Evolutionary conservation across 768 basidiomycete genomes (phyloP).

Genomic region (Chlorophyllum brunneum): DNA sequence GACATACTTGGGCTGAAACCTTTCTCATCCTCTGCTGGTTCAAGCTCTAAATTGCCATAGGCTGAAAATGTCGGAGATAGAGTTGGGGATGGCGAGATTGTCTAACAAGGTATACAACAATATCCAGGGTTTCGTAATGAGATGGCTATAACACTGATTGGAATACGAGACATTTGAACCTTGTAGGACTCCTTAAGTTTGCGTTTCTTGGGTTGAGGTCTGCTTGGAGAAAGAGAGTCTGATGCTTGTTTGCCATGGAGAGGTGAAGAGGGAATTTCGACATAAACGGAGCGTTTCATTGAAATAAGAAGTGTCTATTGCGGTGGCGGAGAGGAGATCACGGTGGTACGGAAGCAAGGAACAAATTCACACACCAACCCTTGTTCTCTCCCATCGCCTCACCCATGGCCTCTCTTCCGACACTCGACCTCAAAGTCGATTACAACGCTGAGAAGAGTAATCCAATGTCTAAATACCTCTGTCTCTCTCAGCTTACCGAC

Average conservation of each 20-base stretch:
- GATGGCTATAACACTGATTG: not conserved
- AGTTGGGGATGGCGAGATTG: not conserved
- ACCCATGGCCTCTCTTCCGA: conserved; percentile 60
- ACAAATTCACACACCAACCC: conserved; percentile 33
- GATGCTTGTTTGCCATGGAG: not conserved
- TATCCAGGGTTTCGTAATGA: not conserved
- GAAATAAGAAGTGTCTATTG: not conserved
- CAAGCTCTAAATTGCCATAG: not conserved
- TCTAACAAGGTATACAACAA: conserved; percentile 1
- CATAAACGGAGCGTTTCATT: conserved; percentile 2
- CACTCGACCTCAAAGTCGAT: conserved; percentile 53
- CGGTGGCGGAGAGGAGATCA: not conserved
- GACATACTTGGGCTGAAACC: not conserved
- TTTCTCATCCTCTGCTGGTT: not conserved
- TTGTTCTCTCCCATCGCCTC: conserved; percentile 14
- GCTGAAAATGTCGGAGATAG: conserved; percentile 24
- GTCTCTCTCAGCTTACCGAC: not conserved
- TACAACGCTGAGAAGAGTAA: conserved; percentile 75
- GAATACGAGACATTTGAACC: conserved; percentile 1
- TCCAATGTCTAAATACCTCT: not conserved
- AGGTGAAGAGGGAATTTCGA: not conserved
- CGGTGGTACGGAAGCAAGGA: conserved; percentile 11
- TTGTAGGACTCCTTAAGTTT: conserved; percentile 2
- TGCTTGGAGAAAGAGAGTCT: not conserved
- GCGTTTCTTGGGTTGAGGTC: not conserved